Percentiles rank a stretch among this genome's conserved stretches.
Conservation (phyloP, 169 alveolate genomes). For the Eimeria necatrix region DNA sequence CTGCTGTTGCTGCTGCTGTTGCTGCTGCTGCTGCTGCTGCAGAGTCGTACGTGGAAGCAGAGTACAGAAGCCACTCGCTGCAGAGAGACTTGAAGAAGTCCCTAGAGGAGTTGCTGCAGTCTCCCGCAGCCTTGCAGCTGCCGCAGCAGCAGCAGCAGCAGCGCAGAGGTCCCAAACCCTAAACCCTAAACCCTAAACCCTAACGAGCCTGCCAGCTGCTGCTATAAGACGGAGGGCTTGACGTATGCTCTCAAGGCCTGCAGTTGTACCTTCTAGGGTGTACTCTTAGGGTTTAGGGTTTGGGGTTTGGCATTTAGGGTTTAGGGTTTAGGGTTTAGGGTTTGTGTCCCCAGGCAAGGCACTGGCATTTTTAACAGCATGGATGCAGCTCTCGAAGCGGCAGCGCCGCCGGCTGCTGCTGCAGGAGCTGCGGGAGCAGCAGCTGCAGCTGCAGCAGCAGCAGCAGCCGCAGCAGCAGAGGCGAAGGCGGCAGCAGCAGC, state of each 20-base stretch:
- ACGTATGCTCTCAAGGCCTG: neutral
- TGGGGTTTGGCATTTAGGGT: constrained; percentile 4
- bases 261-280: too few relatives aligned
- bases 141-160: constrained; percentile 3
- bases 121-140: neutral
- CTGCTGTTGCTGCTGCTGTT: neutral
- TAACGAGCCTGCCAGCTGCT: too few relatives aligned
- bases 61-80: constrained; percentile 9
- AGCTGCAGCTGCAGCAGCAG: constrained; percentile 49
- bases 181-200: neutral
- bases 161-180: neutral
- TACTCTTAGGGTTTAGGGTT: neutral
- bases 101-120: neutral
- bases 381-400: constrained; percentile 57
- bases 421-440: constrained; percentile 45
- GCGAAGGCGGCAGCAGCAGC: neutral
- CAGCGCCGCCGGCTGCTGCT: constrained; percentile 44
- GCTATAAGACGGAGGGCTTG: too few relatives aligned
- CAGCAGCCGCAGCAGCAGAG: neutral
- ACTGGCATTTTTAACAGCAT: neutral
- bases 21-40: constrained; percentile 57
- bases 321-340: constrained; percentile 39
- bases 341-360: neutral
- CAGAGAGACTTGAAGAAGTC: neutral
- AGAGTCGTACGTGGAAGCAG: constrained; percentile 49